phyloP scores from a whole-genome alignment of 306 rosid species.

The Hippophae tibetana region DNA sequence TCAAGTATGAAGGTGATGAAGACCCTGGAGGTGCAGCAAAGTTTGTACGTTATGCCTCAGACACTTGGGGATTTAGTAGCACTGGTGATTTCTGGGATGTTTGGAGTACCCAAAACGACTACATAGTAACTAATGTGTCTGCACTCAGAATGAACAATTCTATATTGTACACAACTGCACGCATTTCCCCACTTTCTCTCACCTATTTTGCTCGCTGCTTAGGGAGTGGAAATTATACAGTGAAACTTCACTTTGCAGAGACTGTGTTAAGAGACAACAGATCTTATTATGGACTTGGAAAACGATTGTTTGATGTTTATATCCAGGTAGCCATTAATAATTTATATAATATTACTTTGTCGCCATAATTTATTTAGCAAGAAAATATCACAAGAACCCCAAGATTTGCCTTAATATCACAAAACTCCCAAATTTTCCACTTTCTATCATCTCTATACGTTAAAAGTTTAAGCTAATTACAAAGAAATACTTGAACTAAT shows the following conservation, averaged over 20 bases:
- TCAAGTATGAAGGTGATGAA: constrained; percentile 34
- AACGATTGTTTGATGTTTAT: constrained; percentile 47
- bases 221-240: constrained; percentile 47
- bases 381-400: too few species aligned
- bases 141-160: constrained; percentile 24
- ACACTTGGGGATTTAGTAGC: constrained; percentile 44
- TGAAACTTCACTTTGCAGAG: constrained; percentile 53
- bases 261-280: constrained; percentile 32
- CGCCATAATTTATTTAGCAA: too few species aligned
- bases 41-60: neutral
- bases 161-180: constrained; percentile 36
- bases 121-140: constrained; percentile 13
- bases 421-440: too few species aligned
- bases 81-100: constrained; percentile 40
- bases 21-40: constrained; percentile 39
- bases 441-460: too few species aligned
- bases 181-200: constrained; percentile 39
- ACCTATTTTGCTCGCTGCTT: constrained; percentile 51
- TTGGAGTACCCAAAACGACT: constrained; percentile 18
- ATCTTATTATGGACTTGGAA: constrained; percentile 44
- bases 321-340: constrained; percentile 35
- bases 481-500: too few species aligned
- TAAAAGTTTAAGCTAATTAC: too few species aligned
- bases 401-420: too few species aligned
- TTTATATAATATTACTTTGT: neutral